These are phyloP conservation scores for Pestalotiopsis sp. DNA, from an alignment of 2,329 filamentous ascomycete genomes.

Conservation along the genomic window DNA sequence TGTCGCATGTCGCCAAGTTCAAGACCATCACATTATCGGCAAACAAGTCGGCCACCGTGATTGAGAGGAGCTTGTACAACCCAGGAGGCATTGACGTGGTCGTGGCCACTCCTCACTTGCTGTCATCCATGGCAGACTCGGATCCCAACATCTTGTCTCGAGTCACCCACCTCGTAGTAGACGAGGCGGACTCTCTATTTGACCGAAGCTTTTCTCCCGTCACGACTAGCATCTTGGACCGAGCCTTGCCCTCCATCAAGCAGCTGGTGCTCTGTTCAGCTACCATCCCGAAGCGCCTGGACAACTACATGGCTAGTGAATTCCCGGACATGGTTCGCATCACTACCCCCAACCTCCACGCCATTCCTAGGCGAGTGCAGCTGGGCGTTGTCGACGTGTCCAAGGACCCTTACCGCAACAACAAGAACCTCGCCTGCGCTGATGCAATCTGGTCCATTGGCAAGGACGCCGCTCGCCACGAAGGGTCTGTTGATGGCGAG, in stretches of 20 bases:
- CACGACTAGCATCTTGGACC: constrained; percentile 81
- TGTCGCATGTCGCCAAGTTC: constrained; percentile 86
- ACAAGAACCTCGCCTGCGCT: constrained; percentile 89
- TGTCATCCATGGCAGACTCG: constrained; percentile 82
- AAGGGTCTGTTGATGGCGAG: constrained; percentile 53
- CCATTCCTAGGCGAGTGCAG: constrained; percentile 91
- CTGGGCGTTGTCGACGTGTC: constrained; percentile 90
- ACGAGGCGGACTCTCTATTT: constrained; percentile 94
- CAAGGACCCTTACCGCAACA: constrained; percentile 89
- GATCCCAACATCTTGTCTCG: constrained; percentile 93
- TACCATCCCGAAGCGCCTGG: constrained; percentile 88
- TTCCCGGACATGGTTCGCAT: constrained; percentile 84
- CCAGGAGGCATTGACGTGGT: constrained; percentile 81
- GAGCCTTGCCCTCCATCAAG: constrained; percentile 75
- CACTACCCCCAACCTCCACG: constrained; percentile 93
- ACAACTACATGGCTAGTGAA: constrained; percentile 76
- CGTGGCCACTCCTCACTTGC: constrained; percentile 83
- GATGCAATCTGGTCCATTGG: constrained; percentile 94
- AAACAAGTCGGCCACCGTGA: constrained; percentile 72
- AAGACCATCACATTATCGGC: constrained; percentile 82
- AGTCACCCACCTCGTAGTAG: constrained; percentile 83
- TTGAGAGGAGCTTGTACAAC: constrained; percentile 81
- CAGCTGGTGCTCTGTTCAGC: constrained; percentile 93
- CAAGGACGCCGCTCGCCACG: constrained; percentile 65
- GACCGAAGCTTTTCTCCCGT: constrained; percentile 88